These are phyloP conservation scores for Aspergillus tubingensis DNA, from an alignment of 2,329 filamentous ascomycete genomes.

Conservation along the genomic window DNA sequence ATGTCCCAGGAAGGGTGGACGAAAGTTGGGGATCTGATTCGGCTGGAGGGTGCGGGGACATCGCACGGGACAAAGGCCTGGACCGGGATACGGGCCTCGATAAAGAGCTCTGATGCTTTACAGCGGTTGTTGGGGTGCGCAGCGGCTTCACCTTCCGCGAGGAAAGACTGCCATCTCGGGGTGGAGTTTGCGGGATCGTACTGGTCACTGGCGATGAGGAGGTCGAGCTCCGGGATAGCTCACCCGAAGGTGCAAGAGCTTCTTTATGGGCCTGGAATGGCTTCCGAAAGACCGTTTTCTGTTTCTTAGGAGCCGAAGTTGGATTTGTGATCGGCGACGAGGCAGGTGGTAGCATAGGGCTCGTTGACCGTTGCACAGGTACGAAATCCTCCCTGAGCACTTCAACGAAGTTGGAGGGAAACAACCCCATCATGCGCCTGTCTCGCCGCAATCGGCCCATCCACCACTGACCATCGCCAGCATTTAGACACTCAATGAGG, in stretches of 20 bases:
- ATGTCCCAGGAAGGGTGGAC: not conserved
- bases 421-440: constrained; percentile 84
- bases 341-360: constrained; percentile 57
- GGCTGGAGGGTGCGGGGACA: constrained; percentile 28
- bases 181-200: constrained; percentile 39
- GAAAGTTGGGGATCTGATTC: constrained; percentile 17
- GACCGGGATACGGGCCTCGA: constrained; percentile 39
- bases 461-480: constrained; percentile 98
- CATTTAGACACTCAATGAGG: constrained; percentile 96
- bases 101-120: constrained; percentile 40
- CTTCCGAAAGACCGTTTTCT: constrained; percentile 62
- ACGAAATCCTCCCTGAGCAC: constrained; percentile 83
- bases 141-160: constrained; percentile 32
- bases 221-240: constrained; percentile 33
- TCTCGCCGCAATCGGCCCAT: constrained; percentile 89
- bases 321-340: constrained; percentile 46
- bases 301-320: constrained; percentile 57
- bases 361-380: constrained; percentile 57
- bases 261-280: constrained; percentile 65
- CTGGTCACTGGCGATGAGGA: constrained; percentile 40
- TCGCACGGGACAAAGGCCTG: constrained; percentile 29
- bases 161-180: constrained; percentile 35
- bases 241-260: constrained; percentile 44
- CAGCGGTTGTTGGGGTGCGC: constrained; percentile 40
- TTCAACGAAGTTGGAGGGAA: constrained; percentile 96